Evolutionary conservation across 805 yeast species (phyloP), one percentile per base, ranked within the genome.

Genomic region (Kodamaea kaohsiungensis): DNA sequence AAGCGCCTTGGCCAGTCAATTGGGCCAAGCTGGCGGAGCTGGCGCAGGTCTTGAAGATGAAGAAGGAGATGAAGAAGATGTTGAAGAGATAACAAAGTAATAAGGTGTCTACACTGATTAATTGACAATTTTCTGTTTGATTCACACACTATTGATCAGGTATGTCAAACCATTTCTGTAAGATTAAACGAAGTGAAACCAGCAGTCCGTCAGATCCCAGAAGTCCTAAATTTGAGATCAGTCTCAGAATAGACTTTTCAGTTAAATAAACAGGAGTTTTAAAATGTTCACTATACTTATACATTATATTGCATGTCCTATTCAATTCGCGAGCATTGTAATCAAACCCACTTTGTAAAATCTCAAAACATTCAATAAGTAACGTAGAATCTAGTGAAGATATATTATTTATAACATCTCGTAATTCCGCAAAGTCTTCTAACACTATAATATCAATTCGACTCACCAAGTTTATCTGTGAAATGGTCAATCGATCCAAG

Each of bases 11-110:
- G 78, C 80, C 40, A 72, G 77, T 56, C 79, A 75, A 68, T 73
- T 75, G 65, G 79, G 78, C 43, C 71, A 71, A 59, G 74, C 74
- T 40, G 72, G 71, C 49, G 73, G 71, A 50, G 73, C 67, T 50
- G 65, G 60, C 16, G 58, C 51, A 1, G 63, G 49, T 10, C 65
- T 49, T 9, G 65, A 46, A 6, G 65, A 53, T 6, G 60, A 51
- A 13, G 67, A 56, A 8, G 65, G 55, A 16, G 70, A 55, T 10
- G 70, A 59, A 10, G 71, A 65, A n/a, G 61, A 48, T 1, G 48
- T 17, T n/a, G 70, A 61, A 52, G 67, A 62, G 53, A 65, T 30
- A 30, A 30, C 35, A 30, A 30, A 30, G 35, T 45, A 25, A 45
- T 15, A 13, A 22, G 27, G 16, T 22, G 25, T 22, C 37, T 45